Evolutionary conservation across 1,284 basidiomycete species (phyloP), one percentile per base, ranked within the genome.

Genomic region (Ganoderma lingzhi): DNA sequence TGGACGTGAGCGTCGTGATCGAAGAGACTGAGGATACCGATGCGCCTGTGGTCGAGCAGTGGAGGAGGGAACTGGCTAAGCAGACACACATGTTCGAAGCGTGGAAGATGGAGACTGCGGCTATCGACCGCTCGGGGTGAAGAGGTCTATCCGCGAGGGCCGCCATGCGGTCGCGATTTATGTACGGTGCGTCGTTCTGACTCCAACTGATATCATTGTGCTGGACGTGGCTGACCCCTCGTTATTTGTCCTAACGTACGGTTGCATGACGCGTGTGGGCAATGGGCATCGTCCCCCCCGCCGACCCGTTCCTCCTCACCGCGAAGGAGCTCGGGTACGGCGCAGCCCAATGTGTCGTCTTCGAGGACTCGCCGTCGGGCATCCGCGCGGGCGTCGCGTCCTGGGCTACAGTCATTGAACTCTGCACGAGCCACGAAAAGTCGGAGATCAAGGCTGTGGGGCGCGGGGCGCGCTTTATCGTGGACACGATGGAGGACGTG

Each of bases 151-250:
- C 65, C 93, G 92, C 9, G 80, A 84, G 65, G 90, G 87, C 19
- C 85, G 84, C 53, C 94, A 90, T 73, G 92, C 92, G 6, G 90
- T 94, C 32, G 93, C 92, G 2, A 94, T 93, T 0, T 92, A 93
- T 90, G 0, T 93, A 93, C 70, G 87, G 87, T 87, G 71, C 65
- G 85, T 80, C 55, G 1, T 60, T 68, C 67, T 71, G 64, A 44
- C 23, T 8, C 6, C 23, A 23, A 23, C 23, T 23, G 23, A 23
- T 23, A 23, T 23, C 23, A 23, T 23, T 23, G 23, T 23, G 23
- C 23, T 23, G 19, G 5, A 37, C 12, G 64, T 32, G 35, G 63
- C 66, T 70, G 48, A 73, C 30, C 37, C 62, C 66, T 70, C 45
- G 73, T 55, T 66, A 1, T 66, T 69, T 60, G 45, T 65, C 68